Percentiles rank a stretch among this genome's conserved stretches.
Conservation (phyloP, 257 asterid genomes). For the Rehmannia glutinosa region DNA sequence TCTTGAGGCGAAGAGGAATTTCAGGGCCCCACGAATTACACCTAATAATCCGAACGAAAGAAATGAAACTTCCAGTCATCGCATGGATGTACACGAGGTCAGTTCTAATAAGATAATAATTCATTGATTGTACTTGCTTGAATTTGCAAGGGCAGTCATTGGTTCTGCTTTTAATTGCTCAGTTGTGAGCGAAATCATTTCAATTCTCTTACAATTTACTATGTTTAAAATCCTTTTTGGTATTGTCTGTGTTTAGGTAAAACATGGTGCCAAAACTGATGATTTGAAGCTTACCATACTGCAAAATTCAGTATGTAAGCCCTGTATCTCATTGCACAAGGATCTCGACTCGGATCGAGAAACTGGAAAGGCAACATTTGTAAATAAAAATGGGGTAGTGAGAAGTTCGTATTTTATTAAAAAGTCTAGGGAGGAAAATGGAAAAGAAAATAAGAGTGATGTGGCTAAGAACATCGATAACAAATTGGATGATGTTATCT, state of each 20-base stretch:
- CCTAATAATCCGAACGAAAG: slow-evolving; percentile 36
- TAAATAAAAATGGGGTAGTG: slow-evolving; percentile 32
- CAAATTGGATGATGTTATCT: slow-evolving; percentile 16
- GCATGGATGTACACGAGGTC: slow-evolving; percentile 26
- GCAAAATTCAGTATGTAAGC: slow-evolving; percentile 45
- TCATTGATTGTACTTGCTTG: no score
- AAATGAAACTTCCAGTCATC: slow-evolving; percentile 28
- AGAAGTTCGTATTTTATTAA: slow-evolving; percentile 61
- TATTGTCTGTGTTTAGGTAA: slow-evolving; percentile 35
- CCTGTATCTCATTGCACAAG: slow-evolving; percentile 54
- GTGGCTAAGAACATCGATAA: no score
- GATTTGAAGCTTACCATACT: slow-evolving; percentile 24
- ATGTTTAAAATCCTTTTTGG: not conserved
- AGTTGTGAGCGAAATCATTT: not conserved
- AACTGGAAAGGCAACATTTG: slow-evolving; percentile 25
- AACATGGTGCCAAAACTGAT: slow-evolving; percentile 18
- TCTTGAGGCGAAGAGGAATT: slow-evolving; percentile 80
- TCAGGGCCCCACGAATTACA: slow-evolving; percentile 61
- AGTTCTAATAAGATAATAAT: no score
- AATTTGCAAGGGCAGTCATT: no score
- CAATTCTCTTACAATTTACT: not conserved
- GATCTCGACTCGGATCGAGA: slow-evolving; percentile 33
- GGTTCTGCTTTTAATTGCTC: no score
- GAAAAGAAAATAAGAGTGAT: slow-evolving; percentile 25
- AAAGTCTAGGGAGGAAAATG: slow-evolving; percentile 26